Percentiles rank a stretch among this genome's conserved stretches.
Evolutionary conservation across 75 land plant genomes (phyloP).

Genomic region (Cupressus sempervirens): DNA sequence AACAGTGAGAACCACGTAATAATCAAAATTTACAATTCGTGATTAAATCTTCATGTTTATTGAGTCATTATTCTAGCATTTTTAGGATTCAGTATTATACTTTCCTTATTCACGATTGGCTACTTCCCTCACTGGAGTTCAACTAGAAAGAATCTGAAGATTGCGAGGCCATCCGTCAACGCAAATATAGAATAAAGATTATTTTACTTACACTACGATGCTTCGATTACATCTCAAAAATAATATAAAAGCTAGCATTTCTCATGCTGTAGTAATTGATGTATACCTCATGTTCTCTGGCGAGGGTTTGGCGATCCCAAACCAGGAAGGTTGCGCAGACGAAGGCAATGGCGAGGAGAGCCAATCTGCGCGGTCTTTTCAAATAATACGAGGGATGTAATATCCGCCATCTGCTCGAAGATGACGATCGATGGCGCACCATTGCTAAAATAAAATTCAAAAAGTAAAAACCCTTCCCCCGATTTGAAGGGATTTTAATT

Average conservation of each 20-base stretch:
- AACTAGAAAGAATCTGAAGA: too few species aligned
- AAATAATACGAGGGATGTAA: slow-evolving; percentile 67
- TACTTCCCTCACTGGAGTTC: too few species aligned
- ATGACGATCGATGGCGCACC: slow-evolving; percentile 10
- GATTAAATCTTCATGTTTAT: too few species aligned
- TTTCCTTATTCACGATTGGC: too few species aligned
- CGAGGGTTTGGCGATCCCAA: slow-evolving; percentile 79
- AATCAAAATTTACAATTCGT: too few species aligned
- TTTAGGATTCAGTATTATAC: too few species aligned
- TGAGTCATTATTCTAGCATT: too few species aligned
- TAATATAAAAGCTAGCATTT: too few species aligned
- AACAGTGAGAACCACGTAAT: too few species aligned
- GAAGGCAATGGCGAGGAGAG: slow-evolving; percentile 50
- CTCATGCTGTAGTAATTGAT: not conserved
- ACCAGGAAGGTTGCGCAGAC: slow-evolving; percentile 45
- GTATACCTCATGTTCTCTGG: slow-evolving; percentile 62
- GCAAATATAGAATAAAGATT: too few species aligned
- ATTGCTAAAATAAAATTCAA: not conserved
- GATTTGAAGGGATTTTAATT: not conserved
- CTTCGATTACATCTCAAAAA: not conserved
- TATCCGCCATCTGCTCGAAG: slow-evolving; percentile 31
- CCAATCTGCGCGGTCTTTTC: slow-evolving; percentile 75
- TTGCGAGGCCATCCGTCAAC: too few species aligned
- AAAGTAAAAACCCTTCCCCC: not conserved
- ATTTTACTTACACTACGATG: not conserved